Evolutionary conservation across 352 stramenopile species (phyloP).

Genomic region (Phytophthora parvispora): DNA sequence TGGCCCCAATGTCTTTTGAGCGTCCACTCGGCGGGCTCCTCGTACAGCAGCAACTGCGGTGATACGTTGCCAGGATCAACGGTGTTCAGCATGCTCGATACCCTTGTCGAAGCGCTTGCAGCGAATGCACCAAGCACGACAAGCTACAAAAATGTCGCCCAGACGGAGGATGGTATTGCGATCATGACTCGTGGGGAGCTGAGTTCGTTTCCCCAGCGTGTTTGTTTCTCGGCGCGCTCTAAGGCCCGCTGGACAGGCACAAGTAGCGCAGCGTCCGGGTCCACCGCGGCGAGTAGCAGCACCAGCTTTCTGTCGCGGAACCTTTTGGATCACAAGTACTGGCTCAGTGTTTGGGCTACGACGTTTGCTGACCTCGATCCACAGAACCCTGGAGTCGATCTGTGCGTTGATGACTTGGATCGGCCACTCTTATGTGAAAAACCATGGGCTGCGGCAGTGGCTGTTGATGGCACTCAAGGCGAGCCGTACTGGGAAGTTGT

Average conservation of each 20-base stretch:
- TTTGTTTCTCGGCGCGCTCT: slow-evolving; percentile 55
- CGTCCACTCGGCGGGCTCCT: slow-evolving; percentile 19
- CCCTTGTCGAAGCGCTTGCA: slow-evolving; percentile 39
- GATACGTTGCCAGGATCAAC: slow-evolving; percentile 25
- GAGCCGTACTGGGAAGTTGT: slow-evolving; percentile 53
- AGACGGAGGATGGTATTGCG: slow-evolving; percentile 46
- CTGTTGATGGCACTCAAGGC: slow-evolving; percentile 6
- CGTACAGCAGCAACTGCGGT: slow-evolving; percentile 44
- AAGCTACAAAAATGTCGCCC: slow-evolving; percentile 61
- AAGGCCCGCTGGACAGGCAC: slow-evolving; percentile 63
- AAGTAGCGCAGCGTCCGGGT: slow-evolving; percentile 34
- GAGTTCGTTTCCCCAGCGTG: slow-evolving; percentile 52
- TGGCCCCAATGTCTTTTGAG: slow-evolving; percentile 34
- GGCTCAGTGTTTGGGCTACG: slow-evolving; percentile 64
- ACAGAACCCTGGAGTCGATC: slow-evolving; percentile 48
- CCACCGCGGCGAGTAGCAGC: slow-evolving; percentile 30
- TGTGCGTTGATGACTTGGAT: slow-evolving; percentile 66
- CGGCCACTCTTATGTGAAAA: slow-evolving; percentile 67
- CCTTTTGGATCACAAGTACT: slow-evolving; percentile 67
- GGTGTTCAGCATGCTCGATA: slow-evolving; percentile 59
- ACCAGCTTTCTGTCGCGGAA: slow-evolving; percentile 61
- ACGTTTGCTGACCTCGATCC: slow-evolving; percentile 48
- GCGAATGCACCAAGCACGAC: slow-evolving; percentile 57
- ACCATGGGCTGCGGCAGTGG: slow-evolving; percentile 46
- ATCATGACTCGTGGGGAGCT: slow-evolving; percentile 54